Base-by-base conservation (phyloP, 345 rosid genomes). In the Eucalyptus cloeziana region DNA sequence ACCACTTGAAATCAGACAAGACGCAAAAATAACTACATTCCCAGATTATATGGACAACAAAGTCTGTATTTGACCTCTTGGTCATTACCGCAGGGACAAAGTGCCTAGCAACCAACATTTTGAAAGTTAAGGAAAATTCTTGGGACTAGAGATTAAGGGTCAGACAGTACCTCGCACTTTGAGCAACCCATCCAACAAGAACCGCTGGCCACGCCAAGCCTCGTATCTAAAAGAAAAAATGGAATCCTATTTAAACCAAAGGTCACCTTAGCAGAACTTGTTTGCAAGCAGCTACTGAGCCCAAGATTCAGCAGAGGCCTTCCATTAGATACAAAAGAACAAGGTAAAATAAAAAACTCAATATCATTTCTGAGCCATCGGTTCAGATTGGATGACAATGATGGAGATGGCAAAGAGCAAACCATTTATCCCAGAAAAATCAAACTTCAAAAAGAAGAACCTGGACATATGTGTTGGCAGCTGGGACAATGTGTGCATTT, bases 101-200 rank as follows among this genome's bases (percentile, higher is more conserved):
- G 45, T 71, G 44, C 81, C 81, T 33, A 33, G 27, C 21, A 71
- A 71, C 45, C 13, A 5, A 17, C 81, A 71, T 33, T 71, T 71
- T 33, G 44, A 6, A 71, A 33, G 44, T 33, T 71, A 71, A 37
- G 25, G 13, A 71, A 37, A 21, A 37, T 17, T 37, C 13, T 33
- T 33, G 81, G 44, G 45, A 10, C 44, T 12, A 33, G 24, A 17
- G 44, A 71, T 33, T 33, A 17, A 19, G 45, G 81, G 44, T 33
- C 7, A 19, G 14, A 58, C 15, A 12, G 24, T 44, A 94, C 95
- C 95, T 94, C 81, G 93, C 94, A 91, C 94, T 93, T 90, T 93
- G 94, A 93, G 94, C 92, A n/a, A 94, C 91, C 92, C 83, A 90
- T 87, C 95, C 94, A 87, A 89, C 89, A n/a, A 94, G 92, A 90